Base-by-base conservation (phyloP, 768 basidiomycete species). In the Paxillus involutus region DNA sequence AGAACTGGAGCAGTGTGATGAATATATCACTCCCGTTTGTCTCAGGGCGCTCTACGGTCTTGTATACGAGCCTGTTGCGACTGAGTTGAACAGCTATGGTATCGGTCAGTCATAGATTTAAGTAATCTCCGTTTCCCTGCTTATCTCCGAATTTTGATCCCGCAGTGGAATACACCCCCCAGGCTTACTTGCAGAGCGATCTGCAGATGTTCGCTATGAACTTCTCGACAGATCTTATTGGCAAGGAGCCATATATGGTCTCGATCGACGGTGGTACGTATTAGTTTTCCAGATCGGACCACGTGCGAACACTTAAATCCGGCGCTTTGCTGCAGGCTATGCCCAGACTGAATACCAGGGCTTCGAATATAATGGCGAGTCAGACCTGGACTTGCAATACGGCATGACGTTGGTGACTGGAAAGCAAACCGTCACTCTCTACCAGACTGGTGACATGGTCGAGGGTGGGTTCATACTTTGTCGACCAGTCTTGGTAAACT, bases 221-320 rank as follows among this genome's bases (percentile, higher is more conserved):
- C 30, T 58, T 42, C 43, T 68, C 45, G 36, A 49, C 26, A 1
- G 62, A 62, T 26, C 60, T 67, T 3, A 32, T 59, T 26, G 71
- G 64, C 29, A 59, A 60, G 47, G 30, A 58, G 9, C 74, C 74
- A 9, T 42, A 49, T 24, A 21, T 74, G 43, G 62, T 67, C 21
- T 68, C 71, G 24, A 72, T 75, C 14, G 73, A 73, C 33, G 74
- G 74, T 14, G 73, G 72, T 73, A 54, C 49, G 55, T 12, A 12
- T 13, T 12, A 17, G 4, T 26, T 43, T 39, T 45, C 8, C 17
- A 3, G 36, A 49, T 30, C 17, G 14, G 46, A 6, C 6, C n/a
- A 19, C n/a, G 17, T 43, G 44, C 26, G 10, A 39, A 41, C 3
- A 53, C 40, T 51, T 16, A 52, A 48, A 30, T 6, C 29, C 17